Conservation (phyloP, 352 stramenopile species). For the Phytophthora sojae region DNA sequence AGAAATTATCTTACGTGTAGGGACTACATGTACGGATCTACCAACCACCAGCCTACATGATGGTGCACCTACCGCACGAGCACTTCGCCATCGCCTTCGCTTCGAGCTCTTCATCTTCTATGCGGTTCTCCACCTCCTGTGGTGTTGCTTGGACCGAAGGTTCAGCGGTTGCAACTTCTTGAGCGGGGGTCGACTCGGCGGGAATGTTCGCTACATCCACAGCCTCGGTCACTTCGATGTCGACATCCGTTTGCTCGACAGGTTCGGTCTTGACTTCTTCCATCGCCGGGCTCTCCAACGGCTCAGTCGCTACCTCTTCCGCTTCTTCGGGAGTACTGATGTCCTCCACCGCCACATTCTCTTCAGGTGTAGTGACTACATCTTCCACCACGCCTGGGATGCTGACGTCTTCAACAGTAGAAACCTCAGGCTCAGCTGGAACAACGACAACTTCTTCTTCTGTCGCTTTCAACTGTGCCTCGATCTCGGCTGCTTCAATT, state of each 20-base stretch:
- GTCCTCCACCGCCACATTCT: not conserved
- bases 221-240: slow-evolving; percentile 24
- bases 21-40: slow-evolving; percentile 11
- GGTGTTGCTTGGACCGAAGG: slow-evolving; percentile 5
- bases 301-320: not conserved
- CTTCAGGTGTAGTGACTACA: not conserved
- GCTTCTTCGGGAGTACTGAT: not conserved
- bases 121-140: slow-evolving; percentile 18
- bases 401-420: slow-evolving; percentile 1
- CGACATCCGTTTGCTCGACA: slow-evolving; percentile 17
- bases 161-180: slow-evolving; percentile 22
- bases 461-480: not conserved
- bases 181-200: slow-evolving; percentile 6
- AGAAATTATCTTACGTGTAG: not conserved
- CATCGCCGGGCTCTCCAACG: not conserved
- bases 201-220: not conserved
- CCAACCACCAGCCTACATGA: slow-evolving; percentile 55
- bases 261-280: slow-evolving; percentile 10
- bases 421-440: slow-evolving; percentile 6
- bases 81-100: slow-evolving; percentile 74
- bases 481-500: slow-evolving; percentile 24
- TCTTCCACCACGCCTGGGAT: not conserved
- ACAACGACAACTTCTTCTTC: slow-evolving; percentile 1
- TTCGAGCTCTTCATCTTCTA: slow-evolving; percentile 54
- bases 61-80: slow-evolving; percentile 62